Base-by-base conservation (phyloP, 2,329 filamentous ascomycete species). In the Trichoderma koningiopsis region DNA sequence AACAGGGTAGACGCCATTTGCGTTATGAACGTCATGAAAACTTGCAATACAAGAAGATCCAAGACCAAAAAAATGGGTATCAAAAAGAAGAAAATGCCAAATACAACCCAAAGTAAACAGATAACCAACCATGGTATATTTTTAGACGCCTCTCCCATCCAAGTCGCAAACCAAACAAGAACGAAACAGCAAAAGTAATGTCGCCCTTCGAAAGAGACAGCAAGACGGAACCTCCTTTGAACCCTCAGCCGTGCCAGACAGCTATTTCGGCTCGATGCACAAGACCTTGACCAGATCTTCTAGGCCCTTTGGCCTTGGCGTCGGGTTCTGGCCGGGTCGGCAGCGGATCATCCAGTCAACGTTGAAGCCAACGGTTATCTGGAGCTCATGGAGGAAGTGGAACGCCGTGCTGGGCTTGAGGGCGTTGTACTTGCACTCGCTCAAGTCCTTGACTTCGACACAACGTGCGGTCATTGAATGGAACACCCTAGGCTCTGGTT, bases 351-450 rank as follows among this genome's bases (percentile, higher is more conserved):
- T 57, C 37, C 37, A 66, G 7, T 8, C 0, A 13, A 10, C 10
- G 16, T 52, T 52, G 33, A 67, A 58, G 5, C 64, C 64, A 22
- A 33, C 53, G 2, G 29, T 24, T 1, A 59, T 8, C 7, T 67
- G 55, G 22, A 67, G 64, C 55, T 37, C 35, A 22, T 52, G 40
- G 29, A 67, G 64, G 11, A 59, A 67, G 19, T 52, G 64, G 10
- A 67, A 67, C 7, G 43, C 55, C 10, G 64, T 67, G 22, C 16
- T 56, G 10, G 33, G 35, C n/a, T 22, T 24, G 1, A 19, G 14
- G 29, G 24, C 31, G 19, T 59, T 16, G 55, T 57, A 67, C 8
- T 16, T 8, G 64, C 64, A 67, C 5, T 52, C 40, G 2, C 37
- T 35, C 7, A 59, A 2, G 16, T 27, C 55, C 6, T 31, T n/a